These are phyloP conservation scores for Plasmodium coatneyi DNA, from an alignment of 169 alveolate species.

Conservation along the genomic window DNA sequence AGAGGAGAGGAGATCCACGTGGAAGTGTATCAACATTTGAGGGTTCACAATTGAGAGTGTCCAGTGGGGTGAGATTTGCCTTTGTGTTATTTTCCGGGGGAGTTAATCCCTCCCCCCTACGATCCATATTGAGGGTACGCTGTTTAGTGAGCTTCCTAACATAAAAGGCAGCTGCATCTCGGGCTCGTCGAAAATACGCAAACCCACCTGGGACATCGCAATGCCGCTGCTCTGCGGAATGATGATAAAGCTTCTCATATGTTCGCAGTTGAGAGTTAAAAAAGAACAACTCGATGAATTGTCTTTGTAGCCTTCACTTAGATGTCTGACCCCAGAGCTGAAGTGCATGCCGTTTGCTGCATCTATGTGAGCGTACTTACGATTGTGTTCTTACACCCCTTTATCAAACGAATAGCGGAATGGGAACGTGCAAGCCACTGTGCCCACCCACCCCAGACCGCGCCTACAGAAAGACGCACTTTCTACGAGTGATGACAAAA, in stretches of 20 bases:
- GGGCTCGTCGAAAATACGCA: background rate
- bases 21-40: background rate
- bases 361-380: background rate
- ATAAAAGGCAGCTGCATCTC: background rate
- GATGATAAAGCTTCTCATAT: constrained; percentile 55
- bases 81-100: background rate
- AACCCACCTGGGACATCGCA: background rate
- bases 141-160: background rate
- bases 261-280: constrained; percentile 74
- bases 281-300: constrained; percentile 16
- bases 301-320: constrained; percentile 71
- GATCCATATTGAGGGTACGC: background rate
- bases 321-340: constrained; percentile 57
- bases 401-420: background rate
- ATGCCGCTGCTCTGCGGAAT: background rate
- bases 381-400: background rate
- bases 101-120: background rate
- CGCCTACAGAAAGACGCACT: background rate
- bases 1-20: background rate
- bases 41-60: background rate
- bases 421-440: background rate
- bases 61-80: background rate
- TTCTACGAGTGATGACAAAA: constrained; percentile 46
- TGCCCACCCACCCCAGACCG: background rate
- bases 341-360: background rate